Conservation (phyloP, 306 rosid genomes). For the Dryas alaskensis region DNA sequence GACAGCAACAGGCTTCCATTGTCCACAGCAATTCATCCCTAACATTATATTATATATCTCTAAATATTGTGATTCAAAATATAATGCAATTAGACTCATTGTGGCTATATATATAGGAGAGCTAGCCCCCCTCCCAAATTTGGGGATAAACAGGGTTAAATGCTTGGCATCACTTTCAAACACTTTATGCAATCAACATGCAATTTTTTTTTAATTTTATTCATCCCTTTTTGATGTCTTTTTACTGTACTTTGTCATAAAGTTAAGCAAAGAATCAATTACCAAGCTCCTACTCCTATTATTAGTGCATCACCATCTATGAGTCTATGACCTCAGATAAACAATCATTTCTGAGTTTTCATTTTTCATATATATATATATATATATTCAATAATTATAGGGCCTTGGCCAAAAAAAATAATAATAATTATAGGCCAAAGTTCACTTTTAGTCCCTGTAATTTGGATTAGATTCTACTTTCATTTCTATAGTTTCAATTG, state of each 20-base stretch:
- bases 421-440: no score
- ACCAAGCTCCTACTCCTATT: conserved; percentile 17
- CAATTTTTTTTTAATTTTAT: conserved; percentile 12
- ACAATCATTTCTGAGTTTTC: not conserved
- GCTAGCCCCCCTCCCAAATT: conserved; percentile 4
- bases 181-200: conserved; percentile 16
- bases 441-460: no score
- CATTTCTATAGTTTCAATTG: no score
- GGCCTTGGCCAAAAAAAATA: no score
- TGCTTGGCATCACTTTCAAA: conserved; percentile 36
- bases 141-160: conserved; percentile 23
- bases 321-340: conserved; percentile 16
- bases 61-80: conserved; percentile 12
- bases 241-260: conserved; percentile 17
- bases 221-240: conserved; percentile 8
- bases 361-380: not conserved
- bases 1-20: conserved; percentile 49
- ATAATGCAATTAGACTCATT: conserved; percentile 14
- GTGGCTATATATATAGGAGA: conserved; percentile 32
- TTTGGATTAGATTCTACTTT: no score
- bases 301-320: not conserved
- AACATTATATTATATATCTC: not conserved
- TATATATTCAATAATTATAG: not conserved
- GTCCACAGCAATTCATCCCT: conserved; percentile 31
- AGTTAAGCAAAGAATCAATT: conserved; percentile 16